phyloP scores from a whole-genome alignment of 805 yeast genomes.

The Pichia phayaonensis region DNA sequence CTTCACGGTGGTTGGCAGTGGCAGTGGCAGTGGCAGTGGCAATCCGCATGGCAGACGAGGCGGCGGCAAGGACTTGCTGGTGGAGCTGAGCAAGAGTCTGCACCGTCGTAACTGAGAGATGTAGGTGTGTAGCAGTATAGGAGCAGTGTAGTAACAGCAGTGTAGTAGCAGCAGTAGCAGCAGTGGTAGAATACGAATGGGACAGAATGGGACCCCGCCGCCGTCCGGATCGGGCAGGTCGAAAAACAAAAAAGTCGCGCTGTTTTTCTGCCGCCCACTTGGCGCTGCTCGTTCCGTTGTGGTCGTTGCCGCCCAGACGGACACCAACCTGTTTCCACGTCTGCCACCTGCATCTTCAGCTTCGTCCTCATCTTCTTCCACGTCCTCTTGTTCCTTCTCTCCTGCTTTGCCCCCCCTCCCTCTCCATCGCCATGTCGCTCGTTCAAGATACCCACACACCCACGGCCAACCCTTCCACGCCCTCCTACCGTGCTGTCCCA shows the following conservation, averaged over 20 bases:
- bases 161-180: no score
- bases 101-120: background rate
- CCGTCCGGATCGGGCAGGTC: no score
- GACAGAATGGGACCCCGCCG: no score
- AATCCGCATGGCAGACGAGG: background rate
- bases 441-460: background rate
- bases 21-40: background rate
- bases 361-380: background rate
- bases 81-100: constrained; percentile 1
- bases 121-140: no score
- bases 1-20: no score
- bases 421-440: background rate
- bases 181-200: no score
- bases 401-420: background rate
- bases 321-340: background rate
- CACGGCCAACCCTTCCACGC: background rate
- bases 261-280: no score
- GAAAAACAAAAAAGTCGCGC: background rate
- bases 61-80: background rate
- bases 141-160: no score
- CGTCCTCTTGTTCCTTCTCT: background rate
- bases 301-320: no score
- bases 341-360: background rate
- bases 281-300: no score
- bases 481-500: no score